Percentiles rank a stretch among this genome's conserved stretches.
Evolutionary conservation across 2,329 filamentous ascomycete species (phyloP).

Genomic region (Trichoderma breve): DNA sequence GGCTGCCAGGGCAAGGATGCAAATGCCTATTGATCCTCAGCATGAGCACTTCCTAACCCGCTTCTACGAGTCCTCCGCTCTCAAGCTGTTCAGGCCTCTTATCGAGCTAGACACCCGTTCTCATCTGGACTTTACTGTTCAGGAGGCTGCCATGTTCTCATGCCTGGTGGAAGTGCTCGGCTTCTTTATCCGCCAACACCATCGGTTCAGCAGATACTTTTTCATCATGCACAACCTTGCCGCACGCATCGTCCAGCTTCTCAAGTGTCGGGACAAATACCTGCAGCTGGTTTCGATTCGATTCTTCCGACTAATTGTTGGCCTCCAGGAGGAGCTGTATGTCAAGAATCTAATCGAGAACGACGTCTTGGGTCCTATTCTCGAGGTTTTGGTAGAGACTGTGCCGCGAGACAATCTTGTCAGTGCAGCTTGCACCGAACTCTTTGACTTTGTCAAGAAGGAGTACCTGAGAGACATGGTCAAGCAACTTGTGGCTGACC

Average conservation of each 20-base stretch:
- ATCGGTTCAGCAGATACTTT: slow-evolving; percentile 82
- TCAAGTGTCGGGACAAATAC: slow-evolving; percentile 84
- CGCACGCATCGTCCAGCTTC: slow-evolving; percentile 75
- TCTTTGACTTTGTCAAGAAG: slow-evolving; percentile 87
- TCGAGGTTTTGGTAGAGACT: slow-evolving; percentile 79
- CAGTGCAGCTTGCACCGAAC: slow-evolving; percentile 88
- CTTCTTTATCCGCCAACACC: slow-evolving; percentile 90
- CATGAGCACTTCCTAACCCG: slow-evolving; percentile 82
- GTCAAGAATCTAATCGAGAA: slow-evolving; percentile 80
- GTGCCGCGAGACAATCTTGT: slow-evolving; percentile 91
- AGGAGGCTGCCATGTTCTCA: slow-evolving; percentile 85
- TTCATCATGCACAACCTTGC: slow-evolving; percentile 77
- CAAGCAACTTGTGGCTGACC: slow-evolving; percentile 78
- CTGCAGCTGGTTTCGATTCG: slow-evolving; percentile 88
- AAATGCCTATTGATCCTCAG: slow-evolving; percentile 60
- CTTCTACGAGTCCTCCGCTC: slow-evolving; percentile 87
- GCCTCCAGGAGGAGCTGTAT: slow-evolving; percentile 88
- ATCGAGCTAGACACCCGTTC: slow-evolving; percentile 71
- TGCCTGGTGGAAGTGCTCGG: slow-evolving; percentile 91
- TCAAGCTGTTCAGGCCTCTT: slow-evolving; percentile 81
- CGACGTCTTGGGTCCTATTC: slow-evolving; percentile 76
- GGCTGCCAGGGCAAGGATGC: slow-evolving; percentile 59
- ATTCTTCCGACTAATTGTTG: slow-evolving; percentile 85
- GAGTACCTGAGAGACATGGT: slow-evolving; percentile 80
- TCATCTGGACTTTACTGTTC: slow-evolving; percentile 70